Base-by-base conservation (phyloP, 2,329 filamentous ascomycete genomes). In the Aspergillus pseudoglaucus region DNA sequence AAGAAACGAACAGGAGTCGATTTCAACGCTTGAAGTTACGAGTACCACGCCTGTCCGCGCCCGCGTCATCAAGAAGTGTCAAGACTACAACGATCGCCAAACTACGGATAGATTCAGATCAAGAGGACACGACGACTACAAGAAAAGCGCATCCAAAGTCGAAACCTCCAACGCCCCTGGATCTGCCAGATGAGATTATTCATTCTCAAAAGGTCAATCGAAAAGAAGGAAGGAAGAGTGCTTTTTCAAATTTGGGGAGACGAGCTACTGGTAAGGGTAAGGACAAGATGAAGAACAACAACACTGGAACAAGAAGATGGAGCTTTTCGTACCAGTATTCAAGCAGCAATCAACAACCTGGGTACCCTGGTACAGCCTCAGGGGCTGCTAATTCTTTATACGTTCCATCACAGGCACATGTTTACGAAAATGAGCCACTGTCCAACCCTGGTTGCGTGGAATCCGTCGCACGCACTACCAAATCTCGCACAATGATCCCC, bases 201-300 rank as follows among this genome's bases (percentile, higher is more conserved):
- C 51, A 54, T 35, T 56, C 53, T 6, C 53, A 55, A 25, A 40
- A 35, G 20, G 39, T 50, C 9, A 56, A 53, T 37, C 45, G 46
- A 14, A 49, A 30, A 14, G 53, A 59, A 44, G 49, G 49, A 20
- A 50, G 50, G 27, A 47, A 53, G 27, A 51, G 45, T 10, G 49
- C 51, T 4, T 42, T 53, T 4, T 55, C 53, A 17, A 47, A 47
- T 23, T 17, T 54, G 8, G 47, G 45, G 8, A 51, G 23, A 42
- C 43, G 37, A 20, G 32, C 38, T 35, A 30, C 42, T 10, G 46
- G 25, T 32, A 27, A 39, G 6, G 43, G 37, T 18, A 33, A 12
- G n/a, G 25, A 30, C 25, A 30, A 12, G 25, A 30, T 30, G 25
- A 10, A 30, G 25, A 30, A 12, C 25, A 12, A 27, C 8, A 27